These are phyloP conservation scores for Polysphondylium violaceum DNA, from an alignment of 78 protist species.

Conservation along the genomic window DNA sequence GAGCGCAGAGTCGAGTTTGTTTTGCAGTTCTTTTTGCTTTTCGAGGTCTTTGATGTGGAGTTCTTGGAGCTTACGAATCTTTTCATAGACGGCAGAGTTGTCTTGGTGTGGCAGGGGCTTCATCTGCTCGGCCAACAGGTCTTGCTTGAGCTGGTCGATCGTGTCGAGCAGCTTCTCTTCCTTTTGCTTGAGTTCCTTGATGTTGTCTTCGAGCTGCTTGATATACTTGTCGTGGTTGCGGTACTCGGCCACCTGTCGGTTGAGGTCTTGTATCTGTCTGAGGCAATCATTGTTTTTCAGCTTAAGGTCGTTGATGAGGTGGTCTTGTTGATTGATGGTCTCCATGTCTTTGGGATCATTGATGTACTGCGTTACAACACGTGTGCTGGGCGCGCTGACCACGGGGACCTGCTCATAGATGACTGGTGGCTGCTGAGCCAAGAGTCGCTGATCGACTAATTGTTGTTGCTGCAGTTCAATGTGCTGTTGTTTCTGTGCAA, in stretches of 20 bases:
- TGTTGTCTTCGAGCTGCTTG: background rate
- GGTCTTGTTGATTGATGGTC: background rate
- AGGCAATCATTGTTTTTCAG: background rate
- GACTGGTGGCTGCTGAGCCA: too few relatives aligned
- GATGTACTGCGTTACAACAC: background rate
- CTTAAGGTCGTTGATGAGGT: background rate
- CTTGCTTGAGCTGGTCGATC: background rate
- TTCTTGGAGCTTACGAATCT: background rate
- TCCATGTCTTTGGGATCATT: constrained; percentile 22
- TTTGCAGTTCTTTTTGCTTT: background rate
- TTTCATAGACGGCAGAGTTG: background rate
- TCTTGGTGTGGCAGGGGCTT: background rate
- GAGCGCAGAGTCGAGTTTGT: background rate
- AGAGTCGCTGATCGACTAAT: too few relatives aligned
- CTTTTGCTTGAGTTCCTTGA: background rate
- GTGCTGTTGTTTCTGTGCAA: background rate
- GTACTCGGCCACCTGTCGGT: background rate
- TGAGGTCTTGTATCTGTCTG: background rate
- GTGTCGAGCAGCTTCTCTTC: background rate
- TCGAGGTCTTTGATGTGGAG: too few relatives aligned
- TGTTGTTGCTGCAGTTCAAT: background rate
- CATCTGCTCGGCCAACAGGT: background rate
- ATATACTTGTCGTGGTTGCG: background rate
- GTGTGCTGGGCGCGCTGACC: background rate
- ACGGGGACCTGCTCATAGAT: too few relatives aligned